Evolutionary conservation across 495 filamentous ascomycete genomes (phyloP).

Genomic region (Aspergillus ostianus): DNA sequence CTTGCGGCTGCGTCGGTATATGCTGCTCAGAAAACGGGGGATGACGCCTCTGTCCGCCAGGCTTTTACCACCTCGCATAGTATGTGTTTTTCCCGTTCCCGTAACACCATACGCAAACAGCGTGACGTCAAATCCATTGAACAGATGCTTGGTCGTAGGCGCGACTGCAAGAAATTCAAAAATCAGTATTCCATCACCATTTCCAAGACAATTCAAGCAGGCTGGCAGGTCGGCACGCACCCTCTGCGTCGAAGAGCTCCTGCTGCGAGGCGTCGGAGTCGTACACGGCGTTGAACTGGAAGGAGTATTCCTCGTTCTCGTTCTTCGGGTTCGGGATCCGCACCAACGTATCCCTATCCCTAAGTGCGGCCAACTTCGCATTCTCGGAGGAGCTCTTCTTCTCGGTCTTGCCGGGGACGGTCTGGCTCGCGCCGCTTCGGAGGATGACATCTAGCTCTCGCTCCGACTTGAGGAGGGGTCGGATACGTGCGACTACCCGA

Average conservation of each 20-base stretch:
- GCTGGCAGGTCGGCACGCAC: constrained; percentile 42
- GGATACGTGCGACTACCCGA: constrained; percentile 83
- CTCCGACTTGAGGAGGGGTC: constrained; percentile 82
- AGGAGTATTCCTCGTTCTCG: constrained; percentile 83
- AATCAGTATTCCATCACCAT: constrained; percentile 23
- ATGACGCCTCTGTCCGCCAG: constrained; percentile 89
- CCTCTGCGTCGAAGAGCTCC: constrained; percentile 83
- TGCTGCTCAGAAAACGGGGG: constrained; percentile 79
- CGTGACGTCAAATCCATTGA: constrained; percentile 90
- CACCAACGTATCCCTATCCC: constrained; percentile 65
- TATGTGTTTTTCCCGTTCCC: constrained; percentile 95
- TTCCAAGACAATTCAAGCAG: neutral
- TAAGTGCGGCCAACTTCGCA: constrained; percentile 42
- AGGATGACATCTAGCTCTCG: constrained; percentile 83
- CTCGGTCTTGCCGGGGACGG: constrained; percentile 22
- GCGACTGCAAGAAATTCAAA: constrained; percentile 48
- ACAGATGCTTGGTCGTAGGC: constrained; percentile 82
- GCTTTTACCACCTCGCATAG: constrained; percentile 92
- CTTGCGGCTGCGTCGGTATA: constrained; percentile 83
- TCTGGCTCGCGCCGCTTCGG: constrained; percentile 42
- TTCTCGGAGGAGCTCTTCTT: constrained; percentile 36
- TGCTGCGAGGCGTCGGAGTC: constrained; percentile 76
- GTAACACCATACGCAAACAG: constrained; percentile 96
- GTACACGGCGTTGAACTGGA: constrained; percentile 94
- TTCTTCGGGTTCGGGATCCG: constrained; percentile 96